Percentiles rank a stretch among this genome's conserved stretches.
These are phyloP conservation scores for Phytophthora pinifolia DNA, from an alignment of 352 stramenopile genomes.

Conservation along the genomic window DNA sequence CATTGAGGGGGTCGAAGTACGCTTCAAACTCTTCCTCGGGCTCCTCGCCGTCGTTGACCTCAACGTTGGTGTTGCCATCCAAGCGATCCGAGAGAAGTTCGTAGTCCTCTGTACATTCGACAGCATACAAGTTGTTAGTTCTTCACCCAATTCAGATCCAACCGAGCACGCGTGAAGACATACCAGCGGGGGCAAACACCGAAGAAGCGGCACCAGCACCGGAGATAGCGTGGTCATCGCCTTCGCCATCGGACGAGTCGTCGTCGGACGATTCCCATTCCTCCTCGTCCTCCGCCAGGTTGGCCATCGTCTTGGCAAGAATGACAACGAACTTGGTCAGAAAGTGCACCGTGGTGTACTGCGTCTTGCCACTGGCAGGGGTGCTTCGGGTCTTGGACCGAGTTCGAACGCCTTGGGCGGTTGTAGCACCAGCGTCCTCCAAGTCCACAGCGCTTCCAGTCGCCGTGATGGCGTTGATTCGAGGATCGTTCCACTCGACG, in stretches of 20 bases:
- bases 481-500: slow-evolving; percentile 71
- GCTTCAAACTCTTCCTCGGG: slow-evolving; percentile 79
- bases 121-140: slow-evolving; percentile 16
- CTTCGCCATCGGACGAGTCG: slow-evolving; percentile 68
- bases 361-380: slow-evolving; percentile 29
- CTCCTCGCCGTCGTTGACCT: slow-evolving; percentile 47
- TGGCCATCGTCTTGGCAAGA: slow-evolving; percentile 67
- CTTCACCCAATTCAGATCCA: neutral
- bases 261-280: slow-evolving; percentile 76
- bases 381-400: slow-evolving; percentile 55
- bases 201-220: slow-evolving; percentile 34
- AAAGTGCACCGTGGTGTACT: slow-evolving; percentile 72
- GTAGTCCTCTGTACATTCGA: slow-evolving; percentile 50
- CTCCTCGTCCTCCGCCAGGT: slow-evolving; percentile 76
- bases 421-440: slow-evolving; percentile 3
- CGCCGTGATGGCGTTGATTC: slow-evolving; percentile 66
- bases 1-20: slow-evolving; percentile 78
- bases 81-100: slow-evolving; percentile 71
- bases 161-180: slow-evolving; percentile 3
- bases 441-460: slow-evolving; percentile 48
- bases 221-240: slow-evolving; percentile 27
- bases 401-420: slow-evolving; percentile 43
- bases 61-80: slow-evolving; percentile 33
- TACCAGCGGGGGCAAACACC: slow-evolving; percentile 77
- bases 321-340: slow-evolving; percentile 77